These are phyloP conservation scores for Lipomyces yarrowii DNA, from an alignment of 1,139 yeast genomes.

Conservation along the genomic window DNA sequence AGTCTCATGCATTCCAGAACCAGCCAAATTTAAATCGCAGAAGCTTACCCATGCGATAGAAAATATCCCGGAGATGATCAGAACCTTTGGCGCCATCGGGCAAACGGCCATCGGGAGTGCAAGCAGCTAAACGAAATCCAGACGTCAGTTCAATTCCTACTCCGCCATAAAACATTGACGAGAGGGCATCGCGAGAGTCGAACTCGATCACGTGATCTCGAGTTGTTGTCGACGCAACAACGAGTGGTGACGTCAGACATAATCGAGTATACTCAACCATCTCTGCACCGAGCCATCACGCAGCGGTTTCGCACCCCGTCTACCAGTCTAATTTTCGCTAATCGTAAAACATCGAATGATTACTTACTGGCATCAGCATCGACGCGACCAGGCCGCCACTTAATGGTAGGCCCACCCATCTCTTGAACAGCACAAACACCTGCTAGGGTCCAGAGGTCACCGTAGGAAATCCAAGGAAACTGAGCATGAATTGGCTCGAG, in stretches of 20 bases:
- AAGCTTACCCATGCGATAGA: conserved; percentile 57
- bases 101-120: conserved; percentile 67
- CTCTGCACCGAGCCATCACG: not conserved
- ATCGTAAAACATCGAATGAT: not conserved
- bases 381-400: conserved; percentile 84
- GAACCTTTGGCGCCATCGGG: conserved; percentile 81
- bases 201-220: not conserved
- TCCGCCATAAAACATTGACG: not conserved
- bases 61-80: conserved; percentile 66
- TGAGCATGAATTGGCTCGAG: conserved; percentile 60
- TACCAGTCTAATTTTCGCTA: not conserved
- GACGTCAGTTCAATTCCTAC: not conserved
- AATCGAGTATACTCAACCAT: not conserved
- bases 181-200: not conserved
- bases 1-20: not conserved
- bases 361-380: conserved; percentile 47
- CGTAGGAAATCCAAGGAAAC: conserved; percentile 79
- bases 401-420: conserved; percentile 79
- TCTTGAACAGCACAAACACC: conserved; percentile 89
- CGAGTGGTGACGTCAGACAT: not conserved
- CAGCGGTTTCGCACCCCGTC: too few relatives aligned
- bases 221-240: not conserved
- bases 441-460: conserved; percentile 85
- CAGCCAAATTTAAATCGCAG: not conserved
- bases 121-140: conserved; percentile 34